Evolutionary conservation across 345 rosid species (phyloP).

Genomic region (Euclidium syriacum): DNA sequence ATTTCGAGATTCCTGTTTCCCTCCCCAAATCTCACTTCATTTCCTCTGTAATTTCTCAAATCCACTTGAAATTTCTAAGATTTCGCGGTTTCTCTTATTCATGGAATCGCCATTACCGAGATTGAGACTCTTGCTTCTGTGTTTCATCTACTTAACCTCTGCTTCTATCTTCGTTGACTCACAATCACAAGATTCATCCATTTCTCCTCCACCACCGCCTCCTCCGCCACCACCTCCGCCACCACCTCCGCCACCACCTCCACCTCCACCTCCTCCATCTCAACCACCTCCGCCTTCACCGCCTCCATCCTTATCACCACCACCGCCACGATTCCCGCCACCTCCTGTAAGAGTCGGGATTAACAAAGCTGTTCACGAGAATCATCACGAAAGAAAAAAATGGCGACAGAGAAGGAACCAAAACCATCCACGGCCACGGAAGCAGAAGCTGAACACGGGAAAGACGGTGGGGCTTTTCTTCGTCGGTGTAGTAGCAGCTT

Average conservation of each 20-base stretch:
- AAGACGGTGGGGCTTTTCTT: slow-evolving; percentile 74
- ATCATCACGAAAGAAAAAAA: background rate
- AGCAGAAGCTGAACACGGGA: slow-evolving; percentile 47
- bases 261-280: background rate
- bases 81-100: background rate
- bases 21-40: background rate
- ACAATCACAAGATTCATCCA: slow-evolving; percentile 16
- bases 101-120: slow-evolving; percentile 19
- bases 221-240: background rate
- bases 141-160: slow-evolving; percentile 28
- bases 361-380: slow-evolving; percentile 6
- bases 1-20: too few relatives aligned
- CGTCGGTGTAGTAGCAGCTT: slow-evolving; percentile 48
- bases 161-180: slow-evolving; percentile 34
- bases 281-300: background rate
- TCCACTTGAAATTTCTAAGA: background rate
- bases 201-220: background rate
- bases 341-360: background rate
- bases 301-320: background rate
- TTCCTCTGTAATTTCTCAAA: background rate
- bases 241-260: background rate
- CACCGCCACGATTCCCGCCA: slow-evolving; percentile 7
- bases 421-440: slow-evolving; percentile 14
- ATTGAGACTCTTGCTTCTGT: slow-evolving; percentile 11
- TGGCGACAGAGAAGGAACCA: slow-evolving; percentile 13